Conservation (phyloP, 345 rosid species). For the Cardamine occulta region DNA sequence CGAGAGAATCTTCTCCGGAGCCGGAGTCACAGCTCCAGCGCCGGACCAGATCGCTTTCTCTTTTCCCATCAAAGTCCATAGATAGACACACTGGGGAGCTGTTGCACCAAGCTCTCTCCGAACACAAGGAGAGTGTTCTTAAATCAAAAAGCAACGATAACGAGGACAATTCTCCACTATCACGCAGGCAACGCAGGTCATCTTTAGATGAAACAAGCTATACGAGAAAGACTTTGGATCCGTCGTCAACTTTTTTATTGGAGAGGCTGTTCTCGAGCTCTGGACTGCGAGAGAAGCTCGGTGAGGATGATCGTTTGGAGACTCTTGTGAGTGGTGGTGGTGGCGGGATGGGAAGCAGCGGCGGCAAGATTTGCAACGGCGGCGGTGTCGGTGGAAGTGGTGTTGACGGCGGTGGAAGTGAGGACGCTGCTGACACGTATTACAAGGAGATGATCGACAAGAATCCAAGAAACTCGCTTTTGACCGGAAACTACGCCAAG, state of each 20-base stretch:
- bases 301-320: conserved; percentile 29
- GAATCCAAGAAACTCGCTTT: conserved; percentile 58
- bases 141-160: conserved; percentile 15
- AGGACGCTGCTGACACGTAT: conserved; percentile 57
- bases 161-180: background rate
- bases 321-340: conserved; percentile 35
- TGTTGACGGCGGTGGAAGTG: conserved; percentile 46
- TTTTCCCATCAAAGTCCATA: conserved; percentile 37
- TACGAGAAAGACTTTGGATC: conserved; percentile 20
- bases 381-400: conserved; percentile 40
- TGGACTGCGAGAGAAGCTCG: conserved; percentile 49
- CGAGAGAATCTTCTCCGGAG: conserved; percentile 52
- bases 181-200: conserved; percentile 31
- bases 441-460: conserved; percentile 60
- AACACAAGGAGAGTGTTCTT: conserved; percentile 30
- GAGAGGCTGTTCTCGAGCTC: conserved; percentile 54
- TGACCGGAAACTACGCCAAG: conserved; percentile 71
- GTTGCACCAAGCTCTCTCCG: conserved; percentile 38
- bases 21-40: conserved; percentile 52
- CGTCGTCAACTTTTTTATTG: conserved; percentile 18
- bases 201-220: conserved; percentile 32
- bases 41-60: conserved; percentile 49
- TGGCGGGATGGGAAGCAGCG: conserved; percentile 46
- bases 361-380: conserved; percentile 41
- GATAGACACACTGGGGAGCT: conserved; percentile 45